Conservation (phyloP, 495 filamentous ascomycete genomes). For the Xylaria palmicola region DNA sequence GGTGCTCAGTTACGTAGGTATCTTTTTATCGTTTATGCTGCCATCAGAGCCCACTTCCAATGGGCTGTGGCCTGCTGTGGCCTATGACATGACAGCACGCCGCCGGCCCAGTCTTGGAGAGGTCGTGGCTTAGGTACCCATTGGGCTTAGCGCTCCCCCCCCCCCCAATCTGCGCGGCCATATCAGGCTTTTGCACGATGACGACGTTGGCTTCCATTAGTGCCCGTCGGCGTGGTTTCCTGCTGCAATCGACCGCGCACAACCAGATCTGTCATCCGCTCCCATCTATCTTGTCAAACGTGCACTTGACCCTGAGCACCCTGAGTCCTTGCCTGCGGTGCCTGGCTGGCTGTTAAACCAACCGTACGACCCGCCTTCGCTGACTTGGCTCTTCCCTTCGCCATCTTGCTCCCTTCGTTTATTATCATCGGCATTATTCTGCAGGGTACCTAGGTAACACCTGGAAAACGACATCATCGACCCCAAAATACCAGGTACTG, state of each 20-base stretch:
- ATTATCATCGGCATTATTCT: background rate
- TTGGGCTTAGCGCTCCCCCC: background rate
- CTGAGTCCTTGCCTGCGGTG: slow-evolving; percentile 3
- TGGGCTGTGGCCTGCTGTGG: no score
- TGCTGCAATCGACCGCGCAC: slow-evolving; percentile 9
- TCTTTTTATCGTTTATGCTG: no score
- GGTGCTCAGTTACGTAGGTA: no score
- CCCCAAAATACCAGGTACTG: background rate
- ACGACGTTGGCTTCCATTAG: slow-evolving; percentile 44
- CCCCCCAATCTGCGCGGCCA: background rate
- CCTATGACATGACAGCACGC: no score
- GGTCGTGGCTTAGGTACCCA: no score
- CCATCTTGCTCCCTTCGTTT: background rate
- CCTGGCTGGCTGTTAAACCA: slow-evolving; percentile 28
- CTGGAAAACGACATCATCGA: no score
- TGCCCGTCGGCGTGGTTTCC: slow-evolving; percentile 20
- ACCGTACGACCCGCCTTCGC: slow-evolving; percentile 38
- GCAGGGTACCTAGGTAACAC: no score
- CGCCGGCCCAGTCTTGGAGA: no score
- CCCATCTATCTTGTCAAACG: slow-evolving; percentile 14
- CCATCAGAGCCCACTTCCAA: no score
- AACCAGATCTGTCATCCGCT: slow-evolving; percentile 22
- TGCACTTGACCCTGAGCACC: slow-evolving; percentile 19
- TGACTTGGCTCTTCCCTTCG: background rate
- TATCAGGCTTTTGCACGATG: slow-evolving; percentile 29